Conservation (phyloP, 495 filamentous ascomycete species). For the Penicillium paradoxum region DNA sequence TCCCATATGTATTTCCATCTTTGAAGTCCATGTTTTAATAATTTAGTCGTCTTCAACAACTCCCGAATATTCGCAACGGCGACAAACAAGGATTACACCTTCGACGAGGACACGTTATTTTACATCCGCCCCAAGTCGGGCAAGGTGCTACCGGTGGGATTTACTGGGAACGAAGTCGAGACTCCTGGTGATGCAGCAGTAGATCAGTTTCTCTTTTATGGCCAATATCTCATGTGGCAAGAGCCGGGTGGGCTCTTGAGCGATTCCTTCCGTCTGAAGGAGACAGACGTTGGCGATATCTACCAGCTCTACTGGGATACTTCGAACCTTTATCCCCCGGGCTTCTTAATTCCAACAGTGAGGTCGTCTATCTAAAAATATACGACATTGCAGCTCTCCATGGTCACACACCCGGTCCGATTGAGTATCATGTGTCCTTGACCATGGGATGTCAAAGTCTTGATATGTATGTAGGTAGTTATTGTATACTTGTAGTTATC, state of each 20-base stretch:
- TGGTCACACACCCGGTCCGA: background rate
- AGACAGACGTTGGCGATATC: slow-evolving; percentile 14
- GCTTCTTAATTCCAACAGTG: slow-evolving; percentile 8
- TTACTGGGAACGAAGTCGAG: slow-evolving; percentile 14
- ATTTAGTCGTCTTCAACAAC: slow-evolving; percentile 12
- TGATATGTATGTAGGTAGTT: no score
- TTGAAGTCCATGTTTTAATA: background rate
- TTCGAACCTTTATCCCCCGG: slow-evolving; percentile 15
- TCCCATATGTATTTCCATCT: background rate
- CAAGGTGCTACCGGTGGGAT: slow-evolving; percentile 16
- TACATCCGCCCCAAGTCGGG: slow-evolving; percentile 19
- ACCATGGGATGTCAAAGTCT: no score
- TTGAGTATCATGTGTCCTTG: background rate
- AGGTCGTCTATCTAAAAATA: slow-evolving; percentile 3
- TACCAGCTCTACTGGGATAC: slow-evolving; percentile 23
- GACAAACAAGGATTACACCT: slow-evolving; percentile 14
- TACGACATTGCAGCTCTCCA: background rate
- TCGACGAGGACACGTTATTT: slow-evolving; percentile 16
- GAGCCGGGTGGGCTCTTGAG: slow-evolving; percentile 5
- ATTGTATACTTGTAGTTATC: no score
- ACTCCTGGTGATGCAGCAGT: slow-evolving; percentile 12
- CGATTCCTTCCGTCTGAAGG: slow-evolving; percentile 23
- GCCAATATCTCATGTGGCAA: slow-evolving; percentile 20
- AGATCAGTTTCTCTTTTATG: slow-evolving; percentile 18
- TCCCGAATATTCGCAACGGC: slow-evolving; percentile 14